These are phyloP conservation scores for Calocera cornea DNA, from an alignment of 768 basidiomycete genomes.

Conservation along the genomic window DNA sequence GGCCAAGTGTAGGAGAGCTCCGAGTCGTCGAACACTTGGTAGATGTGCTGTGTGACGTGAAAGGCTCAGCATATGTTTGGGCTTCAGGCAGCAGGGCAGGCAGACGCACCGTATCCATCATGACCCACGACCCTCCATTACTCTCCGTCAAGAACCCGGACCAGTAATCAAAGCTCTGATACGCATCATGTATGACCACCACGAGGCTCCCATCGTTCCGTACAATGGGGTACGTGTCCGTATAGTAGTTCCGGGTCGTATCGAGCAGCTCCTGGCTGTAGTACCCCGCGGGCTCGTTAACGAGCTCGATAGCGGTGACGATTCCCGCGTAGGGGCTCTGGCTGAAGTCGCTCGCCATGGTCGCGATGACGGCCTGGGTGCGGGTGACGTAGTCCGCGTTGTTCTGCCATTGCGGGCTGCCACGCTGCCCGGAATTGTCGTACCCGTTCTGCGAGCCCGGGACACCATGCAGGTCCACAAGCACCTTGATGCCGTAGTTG, in stretches of 20 bases:
- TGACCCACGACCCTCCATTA: constrained; percentile 43
- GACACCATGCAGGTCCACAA: constrained; percentile 72
- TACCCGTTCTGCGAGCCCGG: constrained; percentile 54
- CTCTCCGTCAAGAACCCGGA: constrained; percentile 38
- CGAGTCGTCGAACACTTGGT: constrained; percentile 21
- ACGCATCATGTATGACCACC: constrained; percentile 63
- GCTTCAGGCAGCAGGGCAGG: neutral
- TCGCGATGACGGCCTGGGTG: constrained; percentile 48
- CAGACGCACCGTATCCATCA: constrained; percentile 36
- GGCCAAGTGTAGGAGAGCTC: constrained; percentile 32
- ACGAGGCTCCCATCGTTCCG: constrained; percentile 45
- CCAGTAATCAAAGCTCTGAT: constrained; percentile 63
- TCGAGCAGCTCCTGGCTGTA: constrained; percentile 29
- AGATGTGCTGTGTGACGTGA: constrained; percentile 3
- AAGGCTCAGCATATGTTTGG: neutral
- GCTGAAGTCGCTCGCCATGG: constrained; percentile 47
- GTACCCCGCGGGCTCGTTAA: constrained; percentile 71
- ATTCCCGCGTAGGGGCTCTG: constrained; percentile 31
- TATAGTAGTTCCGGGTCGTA: constrained; percentile 49
- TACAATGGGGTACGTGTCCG: constrained; percentile 39
- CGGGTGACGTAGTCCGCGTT: constrained; percentile 51
- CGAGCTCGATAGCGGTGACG: constrained; percentile 54
- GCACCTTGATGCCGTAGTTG: constrained; percentile 58
- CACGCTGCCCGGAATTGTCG: constrained; percentile 65
- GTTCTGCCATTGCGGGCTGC: constrained; percentile 57